Percentiles rank a stretch among this genome's conserved stretches.
These are phyloP conservation scores for Lactifluus volemus DNA, from an alignment of 768 basidiomycete genomes.

Conservation along the genomic window DNA sequence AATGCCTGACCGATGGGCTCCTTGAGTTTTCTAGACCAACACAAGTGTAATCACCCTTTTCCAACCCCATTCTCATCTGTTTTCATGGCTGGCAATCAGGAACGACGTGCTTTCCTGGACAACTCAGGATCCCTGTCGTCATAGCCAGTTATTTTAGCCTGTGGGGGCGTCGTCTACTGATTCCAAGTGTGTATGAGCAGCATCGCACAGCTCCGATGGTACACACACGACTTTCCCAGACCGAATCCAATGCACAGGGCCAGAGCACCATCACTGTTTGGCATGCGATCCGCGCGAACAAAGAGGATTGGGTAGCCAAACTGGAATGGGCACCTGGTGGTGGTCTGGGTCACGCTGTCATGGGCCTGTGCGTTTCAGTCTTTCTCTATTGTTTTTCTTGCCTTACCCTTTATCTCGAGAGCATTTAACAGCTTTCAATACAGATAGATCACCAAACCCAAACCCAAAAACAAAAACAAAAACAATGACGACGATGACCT, in stretches of 20 bases:
- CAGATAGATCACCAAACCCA: slow-evolving; percentile 42
- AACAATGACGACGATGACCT: too few relatives aligned
- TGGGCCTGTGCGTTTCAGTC: slow-evolving; percentile 52
- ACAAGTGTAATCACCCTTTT: slow-evolving; percentile 18
- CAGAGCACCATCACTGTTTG: slow-evolving; percentile 69
- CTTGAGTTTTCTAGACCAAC: slow-evolving; percentile 20
- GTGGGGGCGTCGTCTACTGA: slow-evolving; percentile 73
- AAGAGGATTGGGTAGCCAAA: slow-evolving; percentile 82
- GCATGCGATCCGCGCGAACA: slow-evolving; percentile 74
- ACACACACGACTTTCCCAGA: slow-evolving; percentile 39
- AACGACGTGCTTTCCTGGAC: slow-evolving; percentile 78
- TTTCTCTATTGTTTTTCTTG: slow-evolving; percentile 6
- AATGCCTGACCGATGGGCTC: slow-evolving; percentile 24
- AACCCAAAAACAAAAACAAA: too few relatives aligned
- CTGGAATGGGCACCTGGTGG: slow-evolving; percentile 82
- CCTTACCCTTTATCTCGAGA: slow-evolving; percentile 26
- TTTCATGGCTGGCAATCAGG: slow-evolving; percentile 36
- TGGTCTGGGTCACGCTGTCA: slow-evolving; percentile 74
- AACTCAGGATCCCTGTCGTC: slow-evolving; percentile 69
- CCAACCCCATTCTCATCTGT: slow-evolving; percentile 23
- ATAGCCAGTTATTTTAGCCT: slow-evolving; percentile 76
- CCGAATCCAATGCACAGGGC: slow-evolving; percentile 51
- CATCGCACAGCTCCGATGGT: slow-evolving; percentile 19
- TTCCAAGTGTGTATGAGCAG: slow-evolving; percentile 49
- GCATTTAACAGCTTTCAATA: slow-evolving; percentile 71